Conservation (phyloP, 345 rosid genomes). For the Lumnitzera racemosa region DNA sequence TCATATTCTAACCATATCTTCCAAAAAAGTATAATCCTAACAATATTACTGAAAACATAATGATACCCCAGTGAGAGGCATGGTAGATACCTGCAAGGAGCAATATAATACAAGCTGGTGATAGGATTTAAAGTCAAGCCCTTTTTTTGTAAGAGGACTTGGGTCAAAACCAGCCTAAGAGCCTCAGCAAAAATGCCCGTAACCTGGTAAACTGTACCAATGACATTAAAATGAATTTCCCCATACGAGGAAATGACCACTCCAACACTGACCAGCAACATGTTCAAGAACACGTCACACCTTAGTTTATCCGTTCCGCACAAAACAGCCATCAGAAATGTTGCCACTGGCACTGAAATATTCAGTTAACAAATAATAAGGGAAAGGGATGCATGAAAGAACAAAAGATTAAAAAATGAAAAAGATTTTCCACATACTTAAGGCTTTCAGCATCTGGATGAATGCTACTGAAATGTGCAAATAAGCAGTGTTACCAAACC, state of each 20-base stretch:
- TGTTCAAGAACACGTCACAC: constrained; percentile 90
- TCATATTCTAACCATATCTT: no score
- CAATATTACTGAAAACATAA: no score
- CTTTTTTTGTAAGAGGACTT: constrained; percentile 96
- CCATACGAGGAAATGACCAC: constrained; percentile 96
- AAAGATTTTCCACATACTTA: constrained; percentile 57
- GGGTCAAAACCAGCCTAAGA: constrained; percentile 90
- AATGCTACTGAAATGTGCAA: constrained; percentile 96
- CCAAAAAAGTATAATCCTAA: no score
- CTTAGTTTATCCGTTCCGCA: constrained; percentile 94
- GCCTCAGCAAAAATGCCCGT: constrained; percentile 98
- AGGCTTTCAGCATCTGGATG: constrained; percentile 99
- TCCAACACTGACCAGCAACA: constrained; percentile 97
- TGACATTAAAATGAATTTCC: constrained; percentile 90
- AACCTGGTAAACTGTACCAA: constrained; percentile 94
- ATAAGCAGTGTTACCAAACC: constrained; percentile 99
- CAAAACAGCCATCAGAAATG: constrained; percentile 83
- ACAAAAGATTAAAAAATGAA: neutral
- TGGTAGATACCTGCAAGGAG: constrained; percentile 86
- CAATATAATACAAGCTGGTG: constrained; percentile 95
- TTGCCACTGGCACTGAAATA: constrained; percentile 94
- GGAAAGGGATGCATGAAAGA: constrained; percentile 10
- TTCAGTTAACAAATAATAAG: constrained; percentile 18
- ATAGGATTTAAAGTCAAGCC: constrained; percentile 92
- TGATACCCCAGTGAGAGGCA: no score